Evolutionary conservation across 352 stramenopile species (phyloP), one percentile per base, ranked within the genome.

Genomic region (Thraustochytrium striatum): DNA sequence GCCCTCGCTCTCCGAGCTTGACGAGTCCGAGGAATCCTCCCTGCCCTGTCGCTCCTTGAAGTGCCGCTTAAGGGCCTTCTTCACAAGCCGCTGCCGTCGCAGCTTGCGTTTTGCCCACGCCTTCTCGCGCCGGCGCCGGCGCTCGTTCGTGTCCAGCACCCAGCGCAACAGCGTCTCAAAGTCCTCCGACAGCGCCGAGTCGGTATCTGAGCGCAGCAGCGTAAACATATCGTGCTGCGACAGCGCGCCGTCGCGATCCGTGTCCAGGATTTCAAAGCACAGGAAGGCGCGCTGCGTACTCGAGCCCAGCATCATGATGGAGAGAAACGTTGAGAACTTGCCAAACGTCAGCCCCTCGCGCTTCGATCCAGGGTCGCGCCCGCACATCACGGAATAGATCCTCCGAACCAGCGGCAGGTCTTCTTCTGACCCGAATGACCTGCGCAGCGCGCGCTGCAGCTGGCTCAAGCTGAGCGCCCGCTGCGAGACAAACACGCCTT

Each of bases 251-350:
- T 75, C 65, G 2, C 52, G 44, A 38, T 75, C 65, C 9, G 65
- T 61, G 65, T 75, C 65, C 7, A 75, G 44, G 3, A 75, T 50
- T 2, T 75, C 65, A 8, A 75, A 75, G 32, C 44, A 75, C 28
- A 75, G 25, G 30, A 75, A 75, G 3, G 61, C 8, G 28, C 68
- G 58, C 68, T 75, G 65, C 28, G 43, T 25, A 21, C 41, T 70
- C 11, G 65, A 68, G 47, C 65, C 65, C 5, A 75, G 32, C 65
- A 75, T 72, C 19, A 75, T 21, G 3, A 38, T 75, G n/a, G 65
- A 75, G 0, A 75, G n/a, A 25, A 55, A 75, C 13, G 65, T 75
- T 3, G 65, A 30, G 50, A 75, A 75, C 65, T 75, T 75, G 61
- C 30, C 52, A 43, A 75, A 75, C 5, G 65, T 75, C 21, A 75